These are phyloP conservation scores for Saturnispora saitoi DNA, from an alignment of 805 yeast species.

Conservation along the genomic window DNA sequence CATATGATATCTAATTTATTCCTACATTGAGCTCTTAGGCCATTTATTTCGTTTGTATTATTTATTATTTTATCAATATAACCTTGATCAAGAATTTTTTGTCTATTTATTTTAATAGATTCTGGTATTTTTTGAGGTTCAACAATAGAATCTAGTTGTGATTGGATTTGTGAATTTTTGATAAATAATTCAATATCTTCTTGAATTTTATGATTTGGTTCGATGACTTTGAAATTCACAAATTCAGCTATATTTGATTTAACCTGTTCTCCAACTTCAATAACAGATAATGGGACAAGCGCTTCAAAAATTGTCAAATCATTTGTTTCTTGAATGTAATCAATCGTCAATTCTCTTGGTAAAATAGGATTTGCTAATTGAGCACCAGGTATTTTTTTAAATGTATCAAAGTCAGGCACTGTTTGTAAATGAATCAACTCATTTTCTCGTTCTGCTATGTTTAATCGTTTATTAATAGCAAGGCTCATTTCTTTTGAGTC, in stretches of 20 bases:
- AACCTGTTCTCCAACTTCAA: constrained; percentile 60
- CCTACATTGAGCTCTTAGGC: constrained; percentile 33
- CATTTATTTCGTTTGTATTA: constrained; percentile 38
- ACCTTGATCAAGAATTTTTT: constrained; percentile 44
- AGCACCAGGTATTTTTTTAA: constrained; percentile 39
- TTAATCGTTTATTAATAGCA: constrained; percentile 37
- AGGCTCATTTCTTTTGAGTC: constrained; percentile 45
- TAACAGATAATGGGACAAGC: constrained; percentile 56
- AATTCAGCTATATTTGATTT: constrained; percentile 33
- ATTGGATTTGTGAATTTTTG: constrained; percentile 46
- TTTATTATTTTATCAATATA: constrained; percentile 39
- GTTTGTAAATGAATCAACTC: constrained; percentile 66
- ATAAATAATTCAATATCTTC: constrained; percentile 36
- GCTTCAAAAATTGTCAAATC: constrained; percentile 39
- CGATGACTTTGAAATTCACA: constrained; percentile 1
- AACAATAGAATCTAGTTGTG: constrained; percentile 52
- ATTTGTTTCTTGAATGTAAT: constrained; percentile 18
- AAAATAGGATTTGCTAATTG: constrained; percentile 42
- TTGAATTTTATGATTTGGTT: constrained; percentile 42
- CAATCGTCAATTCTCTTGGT: constrained; percentile 28
- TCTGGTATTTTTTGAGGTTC: constrained; percentile 52
- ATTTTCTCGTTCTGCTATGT: constrained; percentile 65
- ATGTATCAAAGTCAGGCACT: constrained; percentile 40
- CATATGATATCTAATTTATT: constrained; percentile 38
- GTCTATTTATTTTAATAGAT: constrained; percentile 46